A percentile compares a stretch with the other conserved stretches of the same genome.
These are phyloP conservation scores for Candida nemodendra DNA, from an alignment of 805 yeast species.

Conservation along the genomic window DNA sequence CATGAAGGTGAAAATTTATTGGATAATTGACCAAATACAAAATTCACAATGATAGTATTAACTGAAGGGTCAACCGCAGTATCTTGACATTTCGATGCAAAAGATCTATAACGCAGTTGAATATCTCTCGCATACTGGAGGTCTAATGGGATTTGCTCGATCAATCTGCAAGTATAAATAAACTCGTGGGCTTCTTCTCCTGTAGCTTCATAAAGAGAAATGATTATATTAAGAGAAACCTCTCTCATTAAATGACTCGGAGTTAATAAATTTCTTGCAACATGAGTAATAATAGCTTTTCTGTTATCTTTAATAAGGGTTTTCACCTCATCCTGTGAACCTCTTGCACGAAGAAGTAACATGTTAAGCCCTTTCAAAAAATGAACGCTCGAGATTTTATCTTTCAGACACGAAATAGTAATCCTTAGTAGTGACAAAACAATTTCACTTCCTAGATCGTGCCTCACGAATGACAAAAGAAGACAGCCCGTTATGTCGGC, in stretches of 20 bases:
- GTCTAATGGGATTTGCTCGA: conserved; percentile 75
- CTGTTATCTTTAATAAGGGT: conserved; percentile 15
- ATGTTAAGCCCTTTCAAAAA: conserved; percentile 37
- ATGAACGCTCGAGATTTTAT: conserved; percentile 35
- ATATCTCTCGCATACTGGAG: conserved; percentile 72
- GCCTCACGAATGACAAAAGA: conserved; percentile 33
- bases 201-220: conserved; percentile 39
- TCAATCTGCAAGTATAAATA: conserved; percentile 44
- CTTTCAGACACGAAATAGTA: conserved; percentile 24
- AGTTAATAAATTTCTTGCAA: conserved; percentile 39
- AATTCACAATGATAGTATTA: conserved; percentile 41
- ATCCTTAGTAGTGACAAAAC: conserved; percentile 17
- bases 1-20: conserved; percentile 83
- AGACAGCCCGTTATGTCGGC: conserved; percentile 44
- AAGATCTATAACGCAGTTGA: conserved; percentile 60
- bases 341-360: conserved; percentile 19
- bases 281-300: conserved; percentile 19
- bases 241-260: conserved; percentile 53
- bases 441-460: conserved; percentile 19
- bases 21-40: conserved; percentile 67
- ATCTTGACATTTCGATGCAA: conserved; percentile 45
- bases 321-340: conserved; percentile 3
- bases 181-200: conserved; percentile 24
- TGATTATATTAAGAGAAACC: conserved; percentile 40
- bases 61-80: conserved; percentile 23